Evolutionary conservation across 768 basidiomycete species (phyloP).

Genomic region (Mycena alexandri): DNA sequence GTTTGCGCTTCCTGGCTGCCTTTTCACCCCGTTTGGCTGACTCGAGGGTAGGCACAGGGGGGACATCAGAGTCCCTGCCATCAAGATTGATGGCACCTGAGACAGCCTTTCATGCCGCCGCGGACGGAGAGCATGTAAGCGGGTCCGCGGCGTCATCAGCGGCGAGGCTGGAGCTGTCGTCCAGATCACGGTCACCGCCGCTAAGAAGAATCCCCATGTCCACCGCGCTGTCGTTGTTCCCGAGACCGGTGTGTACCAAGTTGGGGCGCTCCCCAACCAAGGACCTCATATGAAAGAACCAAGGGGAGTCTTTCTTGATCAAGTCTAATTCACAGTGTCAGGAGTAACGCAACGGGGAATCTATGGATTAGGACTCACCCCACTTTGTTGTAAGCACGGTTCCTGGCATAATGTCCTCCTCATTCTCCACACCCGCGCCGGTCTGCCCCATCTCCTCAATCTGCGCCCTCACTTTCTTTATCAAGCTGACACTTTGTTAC

Average conservation of each 20-base stretch:
- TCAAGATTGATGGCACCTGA: neutral
- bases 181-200: neutral
- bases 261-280: slow-evolving; percentile 18
- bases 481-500: too few species aligned
- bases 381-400: slow-evolving; percentile 7
- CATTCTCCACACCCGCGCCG: neutral
- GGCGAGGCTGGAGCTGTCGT: slow-evolving; percentile 8
- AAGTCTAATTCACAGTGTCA: neutral
- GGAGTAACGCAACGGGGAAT: too few species aligned
- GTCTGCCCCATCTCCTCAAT: slow-evolving; percentile 15
- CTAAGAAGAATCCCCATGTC: neutral
- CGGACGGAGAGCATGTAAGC: too few species aligned
- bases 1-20: slow-evolving; percentile 6
- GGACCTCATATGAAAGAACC: slow-evolving; percentile 16
- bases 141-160: slow-evolving; percentile 2
- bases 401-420: neutral
- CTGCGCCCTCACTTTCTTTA: neutral
- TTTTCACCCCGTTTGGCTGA: too few species aligned
- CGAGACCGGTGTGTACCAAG: too few species aligned
- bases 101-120: too few species aligned
- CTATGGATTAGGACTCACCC: neutral
- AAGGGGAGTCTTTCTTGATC: neutral
- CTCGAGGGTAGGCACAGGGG: neutral
- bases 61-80: neutral
- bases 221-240: neutral